Conservation (phyloP, 352 stramenopile genomes). For the Thraustochytrium sp. region DNA sequence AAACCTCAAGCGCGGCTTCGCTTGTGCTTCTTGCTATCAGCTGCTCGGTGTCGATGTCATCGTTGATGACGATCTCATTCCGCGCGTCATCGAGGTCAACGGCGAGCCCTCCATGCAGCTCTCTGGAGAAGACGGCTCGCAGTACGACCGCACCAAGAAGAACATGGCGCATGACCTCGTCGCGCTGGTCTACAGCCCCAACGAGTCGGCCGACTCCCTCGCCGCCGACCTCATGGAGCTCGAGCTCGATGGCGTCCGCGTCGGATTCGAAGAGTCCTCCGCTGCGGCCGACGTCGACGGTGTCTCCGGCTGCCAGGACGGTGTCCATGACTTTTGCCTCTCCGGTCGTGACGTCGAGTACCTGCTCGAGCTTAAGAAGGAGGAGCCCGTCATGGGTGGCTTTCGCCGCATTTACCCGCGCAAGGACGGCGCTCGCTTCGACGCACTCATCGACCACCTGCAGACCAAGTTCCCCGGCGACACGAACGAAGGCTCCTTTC, state of each 20-base stretch:
- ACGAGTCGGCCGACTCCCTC: neutral
- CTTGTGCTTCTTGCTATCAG: slow-evolving; percentile 43
- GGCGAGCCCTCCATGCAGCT: slow-evolving; percentile 41
- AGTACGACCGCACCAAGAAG: slow-evolving; percentile 42
- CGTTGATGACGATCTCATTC: slow-evolving; percentile 18
- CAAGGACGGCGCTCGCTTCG: neutral
- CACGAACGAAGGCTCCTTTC: neutral
- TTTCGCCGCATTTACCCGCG: slow-evolving; percentile 41
- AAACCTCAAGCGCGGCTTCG: slow-evolving; percentile 32
- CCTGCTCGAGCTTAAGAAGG: slow-evolving; percentile 37
- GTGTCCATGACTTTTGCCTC: slow-evolving; percentile 25
- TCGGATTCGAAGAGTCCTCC: slow-evolving; percentile 22
- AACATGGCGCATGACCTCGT: slow-evolving; percentile 36
- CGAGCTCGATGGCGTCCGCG: slow-evolving; percentile 3
- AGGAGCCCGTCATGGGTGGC: slow-evolving; percentile 25
- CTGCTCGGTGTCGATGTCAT: slow-evolving; percentile 43
- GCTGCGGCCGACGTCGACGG: no score
- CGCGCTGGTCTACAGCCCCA: neutral
- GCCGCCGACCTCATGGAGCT: slow-evolving; percentile 22
- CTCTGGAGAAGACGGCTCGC: slow-evolving; percentile 27
- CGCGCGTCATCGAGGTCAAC: slow-evolving; percentile 43
- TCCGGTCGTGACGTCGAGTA: slow-evolving; percentile 11
- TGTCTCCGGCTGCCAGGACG: neutral
- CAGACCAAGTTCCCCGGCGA: slow-evolving; percentile 8
- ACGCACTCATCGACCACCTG: neutral